Evolutionary conservation across 176 grass and related monocot genomes (phyloP), one percentile per base, ranked within the genome.

Genomic region (Aegilops longissima): DNA sequence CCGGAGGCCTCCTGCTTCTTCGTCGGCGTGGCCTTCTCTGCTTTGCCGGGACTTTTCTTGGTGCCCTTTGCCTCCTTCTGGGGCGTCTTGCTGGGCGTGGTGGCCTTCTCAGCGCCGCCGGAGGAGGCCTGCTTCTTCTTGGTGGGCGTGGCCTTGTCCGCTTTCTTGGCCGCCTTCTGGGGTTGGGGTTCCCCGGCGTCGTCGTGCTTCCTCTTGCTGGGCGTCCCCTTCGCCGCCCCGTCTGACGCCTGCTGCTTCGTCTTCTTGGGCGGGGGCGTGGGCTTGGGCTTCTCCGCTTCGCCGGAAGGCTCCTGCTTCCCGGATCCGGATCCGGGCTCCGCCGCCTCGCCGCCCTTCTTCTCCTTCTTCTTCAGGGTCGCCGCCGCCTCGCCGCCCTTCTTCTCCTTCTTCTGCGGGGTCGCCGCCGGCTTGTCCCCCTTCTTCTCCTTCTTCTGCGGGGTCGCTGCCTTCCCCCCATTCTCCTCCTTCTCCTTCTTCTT

Each of bases 401-500:
- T 3, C 54, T 1, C 2, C 0, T 58, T 70, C 80, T 86, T 81
- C 34, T 59, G 76, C 4, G 35, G 8, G 3, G 66, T n/a, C 27
- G 27, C 27, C 66, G 59, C 31, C 25, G 36, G 27, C 35, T 25
- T 38, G 21, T 59, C 82, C 14, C 80, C 77, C 58, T 4, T 34
- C 6, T 54, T 42, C 24, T 85, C 70, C 73, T 71, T 42, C 33
- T 90, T 90, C 88, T 82, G 39, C 6, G 5, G 52, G 83, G 36
- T 51, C 70, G 71, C 10, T 13, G 6, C 71, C 83, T 6, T 14
- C 62, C 56, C 82, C 13, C 73, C 76, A 31, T 63, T 29, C 62
- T 67, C 82, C 20, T 39, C 67, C 67, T 72, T 29, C 17, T 89
- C 83, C 86, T 78, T 54, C n/a, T 89, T 89, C 31, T 31, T 33